phyloP scores from a whole-genome alignment of 257 asterid genomes.

The Verbascum thapsus region DNA sequence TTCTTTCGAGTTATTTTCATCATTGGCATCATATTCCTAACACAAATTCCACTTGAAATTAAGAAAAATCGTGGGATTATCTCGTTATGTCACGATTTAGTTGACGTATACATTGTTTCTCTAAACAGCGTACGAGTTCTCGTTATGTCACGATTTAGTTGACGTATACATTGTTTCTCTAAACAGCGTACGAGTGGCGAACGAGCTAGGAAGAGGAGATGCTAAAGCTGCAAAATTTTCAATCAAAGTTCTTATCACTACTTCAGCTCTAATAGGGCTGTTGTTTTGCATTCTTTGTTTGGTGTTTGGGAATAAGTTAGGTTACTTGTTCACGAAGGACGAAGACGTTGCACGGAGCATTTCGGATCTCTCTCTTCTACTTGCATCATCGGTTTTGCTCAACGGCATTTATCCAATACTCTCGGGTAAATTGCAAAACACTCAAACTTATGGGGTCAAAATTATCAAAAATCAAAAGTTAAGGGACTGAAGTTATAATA shows the following conservation, averaged over 20 bases:
- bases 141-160: too few relatives aligned
- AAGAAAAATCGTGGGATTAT: too few relatives aligned
- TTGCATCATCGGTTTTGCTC: constrained; percentile 36
- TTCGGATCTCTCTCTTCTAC: constrained; percentile 33
- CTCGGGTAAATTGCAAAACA: constrained; percentile 21
- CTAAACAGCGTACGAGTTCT: too few relatives aligned
- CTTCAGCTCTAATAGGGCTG: constrained; percentile 28
- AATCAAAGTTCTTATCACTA: constrained; percentile 33
- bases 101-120: too few relatives aligned
- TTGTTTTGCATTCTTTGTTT: constrained; percentile 31
- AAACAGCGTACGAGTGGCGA: constrained; percentile 60
- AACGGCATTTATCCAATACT: constrained; percentile 35
- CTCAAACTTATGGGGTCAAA: too few relatives aligned
- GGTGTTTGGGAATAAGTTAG: constrained; percentile 29
- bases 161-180: too few relatives aligned
- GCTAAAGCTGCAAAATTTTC: constrained; percentile 35
- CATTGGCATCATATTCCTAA: too few relatives aligned
- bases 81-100: too few relatives aligned
- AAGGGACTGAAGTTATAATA: too few relatives aligned
- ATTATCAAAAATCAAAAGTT: too few relatives aligned
- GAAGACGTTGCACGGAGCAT: constrained; percentile 27
- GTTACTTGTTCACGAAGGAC: constrained; percentile 26
- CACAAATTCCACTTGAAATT: too few relatives aligned
- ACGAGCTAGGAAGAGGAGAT: constrained; percentile 56
- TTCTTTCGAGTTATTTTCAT: too few relatives aligned